phyloP scores from a whole-genome alignment of 225 moss, liverwort and hornwort species.

The Physcomitrium patens region DNA sequence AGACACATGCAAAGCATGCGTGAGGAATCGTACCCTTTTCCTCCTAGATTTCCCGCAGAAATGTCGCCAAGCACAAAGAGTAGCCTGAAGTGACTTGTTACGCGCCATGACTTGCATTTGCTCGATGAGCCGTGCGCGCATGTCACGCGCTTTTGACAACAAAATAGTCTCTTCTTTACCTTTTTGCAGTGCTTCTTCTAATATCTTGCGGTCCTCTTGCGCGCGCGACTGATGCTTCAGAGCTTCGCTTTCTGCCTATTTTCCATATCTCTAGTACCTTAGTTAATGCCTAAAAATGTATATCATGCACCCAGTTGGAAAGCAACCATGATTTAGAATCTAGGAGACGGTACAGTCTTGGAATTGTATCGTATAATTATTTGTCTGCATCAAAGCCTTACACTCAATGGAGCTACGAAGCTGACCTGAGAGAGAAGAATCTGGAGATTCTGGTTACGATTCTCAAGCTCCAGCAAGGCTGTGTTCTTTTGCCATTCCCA shows the following conservation, averaged over 20 bases:
- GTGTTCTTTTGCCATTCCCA: slow-evolving; percentile 97
- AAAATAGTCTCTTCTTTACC: slow-evolving; percentile 70
- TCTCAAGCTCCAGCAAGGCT: slow-evolving; percentile 88
- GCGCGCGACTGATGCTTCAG: slow-evolving; percentile 60
- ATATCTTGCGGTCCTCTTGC: slow-evolving; percentile 64
- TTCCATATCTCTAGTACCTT: slow-evolving; percentile 25
- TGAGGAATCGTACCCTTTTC: slow-evolving; percentile 53
- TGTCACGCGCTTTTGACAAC: slow-evolving; percentile 67
- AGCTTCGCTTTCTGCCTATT: slow-evolving; percentile 74
- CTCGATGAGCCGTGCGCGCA: slow-evolving; percentile 78
- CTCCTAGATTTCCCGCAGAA: slow-evolving; percentile 55
- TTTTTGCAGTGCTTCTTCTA: slow-evolving; percentile 69
- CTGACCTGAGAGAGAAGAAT: slow-evolving; percentile 61
- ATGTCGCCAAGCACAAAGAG: slow-evolving; percentile 71
- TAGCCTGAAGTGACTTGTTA: slow-evolving; percentile 53
- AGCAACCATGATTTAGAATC: not conserved
- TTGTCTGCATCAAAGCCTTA: slow-evolving; percentile 4
- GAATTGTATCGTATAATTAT: slow-evolving; percentile 5
- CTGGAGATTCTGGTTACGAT: slow-evolving; percentile 76
- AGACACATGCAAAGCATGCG: not conserved
- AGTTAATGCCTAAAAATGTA: slow-evolving; percentile 17
- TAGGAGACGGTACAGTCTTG: not conserved
- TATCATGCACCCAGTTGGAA: slow-evolving; percentile 14
- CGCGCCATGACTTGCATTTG: slow-evolving; percentile 72
- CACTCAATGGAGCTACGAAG: not conserved